Evolutionary conservation across 805 yeast genomes (phyloP).

Genomic region (Zygotorulaspora chibaensis): DNA sequence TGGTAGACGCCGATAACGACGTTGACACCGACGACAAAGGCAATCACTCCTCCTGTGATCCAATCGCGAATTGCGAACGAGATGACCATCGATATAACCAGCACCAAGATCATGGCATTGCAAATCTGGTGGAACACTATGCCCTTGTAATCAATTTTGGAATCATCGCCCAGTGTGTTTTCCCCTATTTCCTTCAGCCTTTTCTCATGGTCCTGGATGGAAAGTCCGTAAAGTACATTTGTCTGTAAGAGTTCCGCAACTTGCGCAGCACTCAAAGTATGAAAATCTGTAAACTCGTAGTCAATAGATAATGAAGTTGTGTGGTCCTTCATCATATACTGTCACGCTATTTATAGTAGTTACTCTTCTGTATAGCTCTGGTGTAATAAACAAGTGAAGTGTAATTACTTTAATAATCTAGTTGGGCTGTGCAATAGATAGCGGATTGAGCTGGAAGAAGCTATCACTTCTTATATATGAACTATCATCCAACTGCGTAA

Average conservation of each 20-base stretch:
- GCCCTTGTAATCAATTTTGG: constrained; percentile 61
- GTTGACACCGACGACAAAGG: constrained; percentile 84
- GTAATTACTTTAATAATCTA: no score
- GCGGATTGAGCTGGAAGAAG: no score
- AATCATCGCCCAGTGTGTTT: constrained; percentile 79
- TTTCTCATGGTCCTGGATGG: constrained; percentile 57
- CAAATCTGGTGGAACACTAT: constrained; percentile 80
- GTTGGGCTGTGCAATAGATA: no score
- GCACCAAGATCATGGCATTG: constrained; percentile 83
- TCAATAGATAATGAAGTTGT: constrained; percentile 3
- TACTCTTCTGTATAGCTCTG: no score
- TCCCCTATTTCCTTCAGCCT: constrained; percentile 70
- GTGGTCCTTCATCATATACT: not conserved
- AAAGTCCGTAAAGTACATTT: constrained; percentile 54
- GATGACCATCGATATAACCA: constrained; percentile 83
- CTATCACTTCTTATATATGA: no score
- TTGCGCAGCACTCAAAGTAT: constrained; percentile 56
- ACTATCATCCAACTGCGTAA: no score
- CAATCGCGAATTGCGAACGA: constrained; percentile 88
- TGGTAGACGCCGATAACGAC: constrained; percentile 95
- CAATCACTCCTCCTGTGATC: constrained; percentile 89
- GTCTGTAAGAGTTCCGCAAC: constrained; percentile 60
- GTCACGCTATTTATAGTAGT: no score
- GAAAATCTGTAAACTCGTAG: constrained; percentile 34
- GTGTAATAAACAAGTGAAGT: no score